Evolutionary conservation across 1,284 basidiomycete genomes (phyloP).

Genomic region (Puccinia novopanici): DNA sequence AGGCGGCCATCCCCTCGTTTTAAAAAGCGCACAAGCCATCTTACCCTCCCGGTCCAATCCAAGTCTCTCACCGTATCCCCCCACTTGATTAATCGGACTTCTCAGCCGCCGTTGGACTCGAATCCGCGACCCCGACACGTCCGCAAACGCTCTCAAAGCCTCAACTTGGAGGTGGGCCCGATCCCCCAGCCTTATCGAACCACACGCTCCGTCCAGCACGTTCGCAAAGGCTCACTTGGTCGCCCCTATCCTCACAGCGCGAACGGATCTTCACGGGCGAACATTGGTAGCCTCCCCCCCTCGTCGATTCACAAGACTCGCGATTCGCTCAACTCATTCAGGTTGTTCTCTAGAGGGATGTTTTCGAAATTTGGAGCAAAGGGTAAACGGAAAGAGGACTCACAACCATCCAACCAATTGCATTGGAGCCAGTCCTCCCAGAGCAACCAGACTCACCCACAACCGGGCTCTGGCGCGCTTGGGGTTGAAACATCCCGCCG

Average conservation of each 20-base stretch:
- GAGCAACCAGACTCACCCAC: neutral
- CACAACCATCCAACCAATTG: neutral
- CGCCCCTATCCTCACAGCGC: neutral
- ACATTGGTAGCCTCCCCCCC: neutral
- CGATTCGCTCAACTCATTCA: neutral
- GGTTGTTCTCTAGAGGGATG: constrained; percentile 18
- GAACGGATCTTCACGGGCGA: neutral
- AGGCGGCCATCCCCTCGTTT: neutral
- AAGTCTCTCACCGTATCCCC: neutral
- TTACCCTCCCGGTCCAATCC: neutral
- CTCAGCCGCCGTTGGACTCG: neutral
- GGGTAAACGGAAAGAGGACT: constrained; percentile 5
- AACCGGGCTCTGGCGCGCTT: neutral
- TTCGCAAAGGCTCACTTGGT: neutral
- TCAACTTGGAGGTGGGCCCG: neutral
- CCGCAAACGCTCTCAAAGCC: constrained; percentile 13
- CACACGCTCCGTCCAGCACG: neutral
- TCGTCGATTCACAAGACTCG: neutral
- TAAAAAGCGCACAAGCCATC: neutral
- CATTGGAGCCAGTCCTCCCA: neutral
- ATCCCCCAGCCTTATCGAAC: neutral
- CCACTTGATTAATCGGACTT: neutral
- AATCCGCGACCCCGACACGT: neutral
- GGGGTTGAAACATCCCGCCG: neutral
- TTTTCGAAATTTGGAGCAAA: neutral